phyloP scores from a whole-genome alignment of 257 asterid species.

The Thymus mandschuricus region DNA sequence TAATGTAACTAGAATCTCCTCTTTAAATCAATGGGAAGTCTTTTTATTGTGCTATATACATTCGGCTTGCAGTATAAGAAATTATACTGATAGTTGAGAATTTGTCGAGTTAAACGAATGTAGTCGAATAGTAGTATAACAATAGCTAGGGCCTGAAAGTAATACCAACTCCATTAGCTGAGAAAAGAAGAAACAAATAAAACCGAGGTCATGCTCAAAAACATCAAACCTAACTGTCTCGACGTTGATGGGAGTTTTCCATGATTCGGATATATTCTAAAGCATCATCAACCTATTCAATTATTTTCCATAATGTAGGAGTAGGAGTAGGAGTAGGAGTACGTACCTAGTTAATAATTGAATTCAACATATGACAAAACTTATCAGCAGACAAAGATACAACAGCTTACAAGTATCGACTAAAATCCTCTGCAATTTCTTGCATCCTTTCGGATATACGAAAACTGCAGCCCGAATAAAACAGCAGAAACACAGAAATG shows the following conservation, averaged over 20 bases:
- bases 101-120: too few species aligned
- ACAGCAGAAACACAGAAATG: background rate
- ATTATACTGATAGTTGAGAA: too few species aligned
- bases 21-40: background rate
- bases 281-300: slow-evolving; percentile 17
- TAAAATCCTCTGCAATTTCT: background rate
- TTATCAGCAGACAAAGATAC: slow-evolving; percentile 44
- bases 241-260: slow-evolving; percentile 37
- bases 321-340: too few species aligned
- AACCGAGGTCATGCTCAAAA: background rate
- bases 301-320: background rate
- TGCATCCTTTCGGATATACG: background rate
- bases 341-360: slow-evolving; percentile 27
- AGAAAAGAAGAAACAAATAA: slow-evolving; percentile 1
- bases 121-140: too few species aligned
- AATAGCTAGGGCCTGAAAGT: background rate
- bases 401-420: background rate
- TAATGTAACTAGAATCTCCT: background rate
- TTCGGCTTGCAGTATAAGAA: too few species aligned
- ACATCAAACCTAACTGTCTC: slow-evolving; percentile 25
- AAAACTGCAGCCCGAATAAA: background rate
- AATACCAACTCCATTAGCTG: slow-evolving; percentile 25
- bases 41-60: too few species aligned
- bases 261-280: slow-evolving; percentile 9
- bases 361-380: slow-evolving; percentile 23